Evolutionary conservation across 1,139 yeast species (phyloP).

Genomic region (Pichia sp.): DNA sequence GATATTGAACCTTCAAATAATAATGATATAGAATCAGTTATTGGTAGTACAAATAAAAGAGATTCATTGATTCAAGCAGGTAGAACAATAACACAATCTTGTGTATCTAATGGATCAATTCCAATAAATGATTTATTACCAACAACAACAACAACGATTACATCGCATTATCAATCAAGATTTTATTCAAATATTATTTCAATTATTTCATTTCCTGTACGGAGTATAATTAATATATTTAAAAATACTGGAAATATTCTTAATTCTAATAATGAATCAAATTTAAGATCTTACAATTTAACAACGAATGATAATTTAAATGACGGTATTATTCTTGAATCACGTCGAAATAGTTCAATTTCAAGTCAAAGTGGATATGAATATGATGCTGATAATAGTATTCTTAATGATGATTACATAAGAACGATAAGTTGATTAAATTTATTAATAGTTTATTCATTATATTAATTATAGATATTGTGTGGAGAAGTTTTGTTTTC

Average conservation of each 20-base stretch:
- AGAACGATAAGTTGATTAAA: constrained; percentile 14
- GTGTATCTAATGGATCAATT: constrained; percentile 1
- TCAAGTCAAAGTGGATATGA: constrained; percentile 24
- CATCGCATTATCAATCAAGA: too few relatives aligned
- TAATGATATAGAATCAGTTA: constrained; percentile 6
- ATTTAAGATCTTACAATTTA: constrained; percentile 4
- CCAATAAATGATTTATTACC: constrained; percentile 6
- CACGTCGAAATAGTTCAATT: too few relatives aligned
- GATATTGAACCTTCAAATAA: constrained; percentile 2
- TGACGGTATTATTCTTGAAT: constrained; percentile 16
- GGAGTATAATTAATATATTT: too few relatives aligned
- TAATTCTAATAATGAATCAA: too few relatives aligned
- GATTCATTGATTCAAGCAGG: constrained; percentile 21
- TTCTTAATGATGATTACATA: constrained; percentile 26
- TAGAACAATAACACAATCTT: constrained; percentile 21
- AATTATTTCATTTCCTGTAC: too few relatives aligned
- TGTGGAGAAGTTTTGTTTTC: too few relatives aligned
- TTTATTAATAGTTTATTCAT: too few relatives aligned
- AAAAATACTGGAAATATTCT: too few relatives aligned
- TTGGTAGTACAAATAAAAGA: constrained; percentile 14
- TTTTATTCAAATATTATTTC: too few relatives aligned
- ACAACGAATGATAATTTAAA: not conserved
- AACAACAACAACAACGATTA: too few relatives aligned
- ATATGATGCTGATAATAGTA: constrained; percentile 25
- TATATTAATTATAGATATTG: too few relatives aligned